These are phyloP conservation scores for Ilex aquifolium DNA, from an alignment of 257 asterid genomes.

Conservation along the genomic window DNA sequence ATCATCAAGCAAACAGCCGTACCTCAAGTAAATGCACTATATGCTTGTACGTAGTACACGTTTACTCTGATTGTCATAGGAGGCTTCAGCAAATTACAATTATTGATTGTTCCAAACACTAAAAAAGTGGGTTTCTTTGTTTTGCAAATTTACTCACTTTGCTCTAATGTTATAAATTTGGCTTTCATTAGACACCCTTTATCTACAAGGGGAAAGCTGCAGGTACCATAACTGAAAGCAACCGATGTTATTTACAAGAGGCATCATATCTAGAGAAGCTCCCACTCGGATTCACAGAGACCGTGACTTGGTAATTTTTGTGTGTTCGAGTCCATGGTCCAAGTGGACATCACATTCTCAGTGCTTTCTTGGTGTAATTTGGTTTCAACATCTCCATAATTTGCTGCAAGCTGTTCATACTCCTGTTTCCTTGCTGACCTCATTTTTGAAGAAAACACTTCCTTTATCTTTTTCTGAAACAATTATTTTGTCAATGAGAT, in stretches of 20 bases:
- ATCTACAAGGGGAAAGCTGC: no score
- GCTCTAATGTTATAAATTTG: no score
- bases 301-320: slow-evolving; percentile 6
- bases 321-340: slow-evolving; percentile 5
- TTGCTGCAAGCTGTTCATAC: slow-evolving; percentile 25
- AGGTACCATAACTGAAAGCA: no score
- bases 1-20: no score
- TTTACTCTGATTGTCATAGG: no score
- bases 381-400: slow-evolving; percentile 12
- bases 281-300: slow-evolving; percentile 40
- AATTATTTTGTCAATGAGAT: not conserved
- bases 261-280: slow-evolving; percentile 23
- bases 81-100: no score
- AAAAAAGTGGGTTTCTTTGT: no score
- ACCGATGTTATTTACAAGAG: not conserved
- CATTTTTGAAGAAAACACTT: slow-evolving; percentile 44
- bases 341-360: slow-evolving; percentile 9
- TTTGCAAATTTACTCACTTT: no score
- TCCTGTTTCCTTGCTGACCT: slow-evolving; percentile 36
- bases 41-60: no score
- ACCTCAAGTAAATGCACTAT: no score
- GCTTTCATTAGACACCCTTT: no score
- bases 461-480: slow-evolving; percentile 50
- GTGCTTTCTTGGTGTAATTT: slow-evolving; percentile 5
- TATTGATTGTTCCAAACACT: no score